Evolutionary conservation across 352 stramenopile genomes (phyloP).

Genomic region (Elongisporangium undulatum): DNA sequence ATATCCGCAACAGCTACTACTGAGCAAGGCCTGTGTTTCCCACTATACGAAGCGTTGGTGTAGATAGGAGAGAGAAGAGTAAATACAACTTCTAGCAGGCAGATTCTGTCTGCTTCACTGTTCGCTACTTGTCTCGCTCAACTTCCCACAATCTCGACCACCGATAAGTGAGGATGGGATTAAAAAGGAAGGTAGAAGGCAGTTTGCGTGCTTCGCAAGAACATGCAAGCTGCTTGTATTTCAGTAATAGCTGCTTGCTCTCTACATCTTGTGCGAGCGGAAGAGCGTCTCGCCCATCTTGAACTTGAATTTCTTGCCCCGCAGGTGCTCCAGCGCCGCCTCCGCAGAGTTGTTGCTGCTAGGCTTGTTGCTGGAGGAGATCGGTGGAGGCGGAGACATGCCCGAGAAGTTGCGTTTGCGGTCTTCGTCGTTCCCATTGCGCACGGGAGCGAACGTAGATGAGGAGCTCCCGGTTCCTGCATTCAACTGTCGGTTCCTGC

Average conservation of each 20-base stretch:
- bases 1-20: slow-evolving; percentile 86
- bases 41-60: slow-evolving; percentile 2
- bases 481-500: slow-evolving; percentile 51
- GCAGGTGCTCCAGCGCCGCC: slow-evolving; percentile 60
- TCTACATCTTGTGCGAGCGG: slow-evolving; percentile 76
- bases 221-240: background rate
- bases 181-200: too few species aligned
- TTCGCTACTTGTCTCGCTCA: background rate
- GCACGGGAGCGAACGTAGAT: background rate
- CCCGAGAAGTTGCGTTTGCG: slow-evolving; percentile 29
- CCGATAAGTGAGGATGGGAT: too few species aligned
- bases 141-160: too few species aligned
- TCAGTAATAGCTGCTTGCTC: background rate
- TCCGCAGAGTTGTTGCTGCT: slow-evolving; percentile 21
- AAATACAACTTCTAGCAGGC: background rate
- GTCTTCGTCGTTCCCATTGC: slow-evolving; percentile 23
- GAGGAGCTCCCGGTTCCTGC: slow-evolving; percentile 3
- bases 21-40: slow-evolving; percentile 18
- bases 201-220: background rate
- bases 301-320: slow-evolving; percentile 86
- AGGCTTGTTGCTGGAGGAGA: slow-evolving; percentile 6
- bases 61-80: slow-evolving; percentile 3
- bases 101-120: too few species aligned
- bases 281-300: slow-evolving; percentile 79
- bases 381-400: slow-evolving; percentile 3